Conservation (phyloP, 2,329 filamentous ascomycete genomes). For the Setomelanomma holmii region DNA sequence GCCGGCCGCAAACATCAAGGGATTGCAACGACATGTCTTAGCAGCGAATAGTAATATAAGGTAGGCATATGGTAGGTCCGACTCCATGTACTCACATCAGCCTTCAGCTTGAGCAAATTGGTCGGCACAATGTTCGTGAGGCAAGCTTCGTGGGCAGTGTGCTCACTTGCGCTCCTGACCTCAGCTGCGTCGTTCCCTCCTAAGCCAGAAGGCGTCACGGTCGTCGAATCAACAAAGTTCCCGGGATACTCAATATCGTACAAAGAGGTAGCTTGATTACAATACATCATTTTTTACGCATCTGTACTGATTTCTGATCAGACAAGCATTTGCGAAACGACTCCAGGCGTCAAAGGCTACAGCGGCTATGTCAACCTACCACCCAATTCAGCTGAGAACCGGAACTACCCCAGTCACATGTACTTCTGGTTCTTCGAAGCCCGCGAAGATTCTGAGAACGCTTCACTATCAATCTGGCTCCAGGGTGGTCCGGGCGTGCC, state of each 20-base stretch:
- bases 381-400: constrained; percentile 44
- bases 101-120: no score
- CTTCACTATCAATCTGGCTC: constrained; percentile 64
- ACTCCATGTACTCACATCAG: neutral
- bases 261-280: constrained; percentile 42
- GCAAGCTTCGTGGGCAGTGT: neutral
- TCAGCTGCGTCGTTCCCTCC: constrained; percentile 19
- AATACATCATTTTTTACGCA: neutral
- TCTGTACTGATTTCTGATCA: constrained; percentile 6
- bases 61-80: no score
- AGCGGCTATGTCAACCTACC: constrained; percentile 65
- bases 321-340: constrained; percentile 61
- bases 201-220: constrained; percentile 10
- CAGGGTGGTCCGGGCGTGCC: constrained; percentile 62
- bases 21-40: neutral
- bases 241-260: constrained; percentile 41
- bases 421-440: constrained; percentile 71
- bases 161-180: neutral
- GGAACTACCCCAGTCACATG: constrained; percentile 60
- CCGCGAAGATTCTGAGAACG: constrained; percentile 59
- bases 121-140: neutral
- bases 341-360: constrained; percentile 61
- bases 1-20: neutral
- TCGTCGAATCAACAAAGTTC: constrained; percentile 15
- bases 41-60: neutral